A percentile compares a stretch with the other conserved stretches of the same genome.
Conservation (phyloP, 345 rosid genomes). For the Pelargonium nanum region DNA sequence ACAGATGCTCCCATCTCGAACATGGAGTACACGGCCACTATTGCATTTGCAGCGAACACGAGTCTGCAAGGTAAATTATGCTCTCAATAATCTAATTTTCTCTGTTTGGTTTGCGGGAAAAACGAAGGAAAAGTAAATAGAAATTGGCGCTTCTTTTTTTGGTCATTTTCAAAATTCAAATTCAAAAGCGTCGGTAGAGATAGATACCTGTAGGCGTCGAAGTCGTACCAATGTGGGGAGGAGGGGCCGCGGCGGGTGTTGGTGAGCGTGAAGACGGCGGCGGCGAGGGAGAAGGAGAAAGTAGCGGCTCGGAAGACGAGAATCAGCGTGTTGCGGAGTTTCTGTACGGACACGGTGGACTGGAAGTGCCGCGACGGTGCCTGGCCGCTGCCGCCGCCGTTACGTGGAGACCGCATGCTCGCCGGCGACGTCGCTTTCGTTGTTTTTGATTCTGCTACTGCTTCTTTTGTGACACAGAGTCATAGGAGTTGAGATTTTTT, state of each 20-base stretch:
- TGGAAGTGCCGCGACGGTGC: conserved; percentile 41
- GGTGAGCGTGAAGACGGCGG: conserved; percentile 82
- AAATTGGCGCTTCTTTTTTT: too few relatives aligned
- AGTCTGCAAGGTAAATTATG: too few relatives aligned
- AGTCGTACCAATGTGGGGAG: conserved; percentile 71
- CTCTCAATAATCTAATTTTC: too few relatives aligned
- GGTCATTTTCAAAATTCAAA: too few relatives aligned
- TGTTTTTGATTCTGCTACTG: too few relatives aligned
- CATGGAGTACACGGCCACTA: conserved; percentile 74
- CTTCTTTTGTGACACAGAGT: conserved; percentile 8
- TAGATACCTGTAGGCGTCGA: conserved; percentile 87
- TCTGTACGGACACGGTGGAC: conserved; percentile 64
- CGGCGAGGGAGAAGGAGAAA: conserved; percentile 70
- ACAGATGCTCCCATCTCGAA: conserved; percentile 66
- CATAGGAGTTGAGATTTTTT: conserved; percentile 23
- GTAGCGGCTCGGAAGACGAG: conserved; percentile 65
- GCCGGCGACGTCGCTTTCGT: conserved; percentile 10
- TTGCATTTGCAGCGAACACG: conserved; percentile 68
- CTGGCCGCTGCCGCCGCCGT: conserved; percentile 59
- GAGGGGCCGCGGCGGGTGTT: conserved; percentile 51
- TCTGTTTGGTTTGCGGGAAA: too few relatives aligned
- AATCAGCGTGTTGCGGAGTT: conserved; percentile 58
- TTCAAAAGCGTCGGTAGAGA: too few relatives aligned
- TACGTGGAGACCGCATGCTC: conserved; percentile 67
- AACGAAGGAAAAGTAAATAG: too few relatives aligned